Conservation (phyloP, 129 eudicot genomes). For the Flaveria bidentis region DNA sequence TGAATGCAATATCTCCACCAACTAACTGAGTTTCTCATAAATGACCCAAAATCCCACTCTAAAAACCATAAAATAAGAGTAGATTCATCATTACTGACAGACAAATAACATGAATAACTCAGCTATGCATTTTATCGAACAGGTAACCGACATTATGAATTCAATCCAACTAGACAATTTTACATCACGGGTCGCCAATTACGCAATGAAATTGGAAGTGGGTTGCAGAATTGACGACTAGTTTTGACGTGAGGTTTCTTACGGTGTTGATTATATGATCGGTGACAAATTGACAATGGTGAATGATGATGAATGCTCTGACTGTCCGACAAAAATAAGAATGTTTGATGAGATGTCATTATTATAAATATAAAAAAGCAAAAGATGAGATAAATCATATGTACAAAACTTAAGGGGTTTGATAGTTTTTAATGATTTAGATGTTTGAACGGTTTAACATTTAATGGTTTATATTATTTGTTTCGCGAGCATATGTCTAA, state of each 20-base stretch:
- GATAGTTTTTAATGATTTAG: too few species aligned
- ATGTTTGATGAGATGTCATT: slow-evolving; percentile 13
- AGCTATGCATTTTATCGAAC: background rate
- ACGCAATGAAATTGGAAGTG: slow-evolving; percentile 11
- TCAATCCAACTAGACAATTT: background rate
- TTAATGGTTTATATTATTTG: too few species aligned
- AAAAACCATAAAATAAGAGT: background rate
- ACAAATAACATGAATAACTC: background rate
- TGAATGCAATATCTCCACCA: slow-evolving; percentile 21
- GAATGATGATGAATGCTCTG: slow-evolving; percentile 6
- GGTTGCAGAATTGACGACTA: background rate
- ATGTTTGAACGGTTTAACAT: too few species aligned
- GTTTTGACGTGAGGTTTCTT: background rate
- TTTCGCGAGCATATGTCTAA: too few species aligned
- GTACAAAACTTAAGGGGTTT: too few species aligned
- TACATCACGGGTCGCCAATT: slow-evolving; percentile 3
- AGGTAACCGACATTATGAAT: background rate
- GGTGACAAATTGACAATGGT: background rate
- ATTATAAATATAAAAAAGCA: background rate
- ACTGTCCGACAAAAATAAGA: slow-evolving; percentile 2
- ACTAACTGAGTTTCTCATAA: slow-evolving; percentile 15
- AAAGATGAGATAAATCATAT: background rate
- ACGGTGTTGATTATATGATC: background rate
- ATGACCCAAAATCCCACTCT: background rate
- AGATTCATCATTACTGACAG: background rate